A percentile compares a stretch with the other conserved stretches of the same genome.
Conservation (phyloP, 495 filamentous ascomycete species). For the Penicillium canariense region DNA sequence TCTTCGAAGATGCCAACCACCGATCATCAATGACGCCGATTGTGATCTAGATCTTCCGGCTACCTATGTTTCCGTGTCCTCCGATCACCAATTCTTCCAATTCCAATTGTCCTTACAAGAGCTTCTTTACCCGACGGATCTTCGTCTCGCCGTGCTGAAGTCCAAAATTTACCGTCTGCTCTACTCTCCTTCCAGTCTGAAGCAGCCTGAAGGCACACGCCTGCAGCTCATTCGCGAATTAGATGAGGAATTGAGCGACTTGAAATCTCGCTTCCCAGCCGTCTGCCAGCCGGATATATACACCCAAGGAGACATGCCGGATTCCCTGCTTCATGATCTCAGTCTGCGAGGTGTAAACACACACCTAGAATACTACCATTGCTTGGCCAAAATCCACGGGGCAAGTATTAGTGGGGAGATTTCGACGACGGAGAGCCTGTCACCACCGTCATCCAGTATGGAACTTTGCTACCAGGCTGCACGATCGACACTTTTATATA, state of each 20-base stretch:
- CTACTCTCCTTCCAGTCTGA: not conserved
- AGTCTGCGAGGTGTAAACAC: not conserved
- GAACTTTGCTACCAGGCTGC: not conserved
- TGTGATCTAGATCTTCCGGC: conserved; percentile 19
- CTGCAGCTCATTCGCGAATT: not conserved
- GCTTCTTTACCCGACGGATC: not conserved
- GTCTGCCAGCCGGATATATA: not conserved
- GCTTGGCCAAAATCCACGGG: not conserved
- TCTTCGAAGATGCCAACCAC: conserved; percentile 23
- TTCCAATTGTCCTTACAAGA: not conserved
- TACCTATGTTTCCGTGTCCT: not conserved
- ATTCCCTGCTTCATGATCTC: not conserved
- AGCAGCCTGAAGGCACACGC: not conserved
- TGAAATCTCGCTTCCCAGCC: not conserved
- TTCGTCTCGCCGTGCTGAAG: not conserved
- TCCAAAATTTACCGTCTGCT: not conserved
- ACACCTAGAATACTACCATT: conserved; percentile 1
- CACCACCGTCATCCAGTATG: not conserved
- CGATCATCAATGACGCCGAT: conserved; percentile 26
- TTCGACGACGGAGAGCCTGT: not conserved
- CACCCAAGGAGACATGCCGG: not conserved
- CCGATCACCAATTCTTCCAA: conserved; percentile 4
- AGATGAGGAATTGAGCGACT: not conserved
- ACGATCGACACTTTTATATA: not conserved
- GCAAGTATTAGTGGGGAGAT: not conserved